Evolutionary conservation across 495 filamentous ascomycete species (phyloP).

Genomic region (Podospora australis): DNA sequence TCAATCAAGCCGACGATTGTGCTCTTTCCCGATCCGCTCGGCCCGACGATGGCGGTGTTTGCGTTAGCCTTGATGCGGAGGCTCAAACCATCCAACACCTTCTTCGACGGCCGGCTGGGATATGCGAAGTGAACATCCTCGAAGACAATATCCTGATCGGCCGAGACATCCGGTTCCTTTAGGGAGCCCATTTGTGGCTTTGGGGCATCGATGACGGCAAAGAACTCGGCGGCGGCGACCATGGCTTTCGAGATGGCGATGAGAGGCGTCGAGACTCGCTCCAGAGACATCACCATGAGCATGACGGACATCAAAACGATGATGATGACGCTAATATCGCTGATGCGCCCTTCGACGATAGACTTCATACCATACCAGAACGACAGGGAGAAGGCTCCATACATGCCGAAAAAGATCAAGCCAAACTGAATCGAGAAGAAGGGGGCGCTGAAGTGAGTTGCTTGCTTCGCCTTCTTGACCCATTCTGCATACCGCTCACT

Average conservation of each 20-base stretch:
- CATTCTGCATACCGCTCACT: slow-evolving; percentile 45
- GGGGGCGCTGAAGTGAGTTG: slow-evolving; percentile 43
- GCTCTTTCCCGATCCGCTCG: slow-evolving; percentile 81
- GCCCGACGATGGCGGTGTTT: slow-evolving; percentile 81
- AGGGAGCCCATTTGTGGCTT: slow-evolving; percentile 37
- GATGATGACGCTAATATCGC: slow-evolving; percentile 39
- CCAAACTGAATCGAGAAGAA: slow-evolving; percentile 37
- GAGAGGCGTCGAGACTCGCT: slow-evolving; percentile 46
- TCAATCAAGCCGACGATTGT: slow-evolving; percentile 89
- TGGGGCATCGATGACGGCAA: slow-evolving; percentile 51
- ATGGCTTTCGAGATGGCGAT: slow-evolving; percentile 47
- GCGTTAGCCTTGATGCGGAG: slow-evolving; percentile 65
- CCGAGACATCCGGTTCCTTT: slow-evolving; percentile 39
- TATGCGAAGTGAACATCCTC: slow-evolving; percentile 60
- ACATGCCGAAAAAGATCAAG: slow-evolving; percentile 38
- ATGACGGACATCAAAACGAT: slow-evolving; percentile 53
- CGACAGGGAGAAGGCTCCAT: slow-evolving; percentile 36
- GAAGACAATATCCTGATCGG: slow-evolving; percentile 52
- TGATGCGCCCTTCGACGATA: slow-evolving; percentile 32
- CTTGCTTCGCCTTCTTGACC: slow-evolving; percentile 50
- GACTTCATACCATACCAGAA: slow-evolving; percentile 51
- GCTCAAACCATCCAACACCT: slow-evolving; percentile 50
- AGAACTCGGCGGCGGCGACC: slow-evolving; percentile 51
- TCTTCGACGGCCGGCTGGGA: slow-evolving; percentile 59
- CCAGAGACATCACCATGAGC: slow-evolving; percentile 46